Conservation (phyloP, 805 yeast genomes). For the Yamadazyma tumulicola region DNA sequence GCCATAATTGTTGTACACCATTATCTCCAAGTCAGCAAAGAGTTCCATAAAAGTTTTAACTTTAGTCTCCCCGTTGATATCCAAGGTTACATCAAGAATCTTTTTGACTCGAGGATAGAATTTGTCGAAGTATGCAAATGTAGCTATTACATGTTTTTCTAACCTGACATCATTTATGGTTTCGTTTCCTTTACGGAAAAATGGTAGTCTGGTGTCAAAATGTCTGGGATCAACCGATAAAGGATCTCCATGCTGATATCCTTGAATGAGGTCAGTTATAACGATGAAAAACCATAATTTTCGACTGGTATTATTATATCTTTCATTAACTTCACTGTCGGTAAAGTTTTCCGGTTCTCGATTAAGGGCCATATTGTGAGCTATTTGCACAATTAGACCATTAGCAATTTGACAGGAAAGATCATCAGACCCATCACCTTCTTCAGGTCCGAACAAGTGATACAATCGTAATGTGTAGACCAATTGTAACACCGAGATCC, state of each 20-base stretch:
- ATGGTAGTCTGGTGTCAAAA: conserved; percentile 29
- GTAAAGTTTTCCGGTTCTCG: conserved; percentile 59
- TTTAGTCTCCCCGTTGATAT: conserved; percentile 16
- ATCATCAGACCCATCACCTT: conserved; percentile 59
- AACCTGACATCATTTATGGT: conserved; percentile 30
- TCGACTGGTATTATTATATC: conserved; percentile 24
- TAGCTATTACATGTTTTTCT: conserved; percentile 34
- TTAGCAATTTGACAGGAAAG: conserved; percentile 54
- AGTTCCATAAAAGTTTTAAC: conserved; percentile 17
- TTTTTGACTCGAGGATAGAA: conserved; percentile 26
- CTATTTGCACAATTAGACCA: conserved; percentile 63
- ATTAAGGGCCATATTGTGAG: conserved; percentile 61
- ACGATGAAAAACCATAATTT: conserved; percentile 36
- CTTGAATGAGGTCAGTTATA: conserved; percentile 27
- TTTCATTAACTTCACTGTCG: conserved; percentile 21
- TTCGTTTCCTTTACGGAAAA: conserved; percentile 30
- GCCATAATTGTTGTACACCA: conserved; percentile 29
- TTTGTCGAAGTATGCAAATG: conserved; percentile 24
- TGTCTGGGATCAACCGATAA: conserved; percentile 23
- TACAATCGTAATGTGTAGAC: conserved; percentile 51
- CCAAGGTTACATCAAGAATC: conserved; percentile 21
- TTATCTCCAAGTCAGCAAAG: conserved; percentile 35
- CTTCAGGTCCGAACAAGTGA: conserved; percentile 48
- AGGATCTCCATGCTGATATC: conserved; percentile 34
- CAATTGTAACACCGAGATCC: conserved; percentile 51